Percentiles rank a stretch among this genome's conserved stretches.
phyloP scores from a whole-genome alignment of 2,329 filamentous ascomycete species.

The Aspergillus brunneoviolaceus region DNA sequence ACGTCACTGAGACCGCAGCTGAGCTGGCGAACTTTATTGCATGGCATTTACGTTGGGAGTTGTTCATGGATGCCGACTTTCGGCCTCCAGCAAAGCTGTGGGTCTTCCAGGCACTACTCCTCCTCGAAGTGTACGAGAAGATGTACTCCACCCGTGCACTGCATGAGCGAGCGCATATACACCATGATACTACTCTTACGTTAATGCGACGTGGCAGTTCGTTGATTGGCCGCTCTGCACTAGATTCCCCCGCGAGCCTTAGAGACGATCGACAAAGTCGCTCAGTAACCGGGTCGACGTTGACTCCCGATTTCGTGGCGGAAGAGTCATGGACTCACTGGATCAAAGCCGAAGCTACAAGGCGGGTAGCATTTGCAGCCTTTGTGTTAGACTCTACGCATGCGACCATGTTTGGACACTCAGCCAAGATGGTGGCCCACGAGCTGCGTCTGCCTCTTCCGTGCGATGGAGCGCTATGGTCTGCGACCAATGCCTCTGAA shows the following conservation, averaged over 20 bases:
- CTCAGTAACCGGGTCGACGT: conserved; percentile 37
- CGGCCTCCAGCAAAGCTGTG: conserved; percentile 90
- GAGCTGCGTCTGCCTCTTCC: conserved; percentile 89
- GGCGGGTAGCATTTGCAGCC: conserved; percentile 85
- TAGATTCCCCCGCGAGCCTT: conserved; percentile 78
- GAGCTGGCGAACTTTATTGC: conserved; percentile 86
- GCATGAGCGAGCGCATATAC: conserved; percentile 93
- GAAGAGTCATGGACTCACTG: conserved; percentile 96
- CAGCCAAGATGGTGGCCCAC: conserved; percentile 93
- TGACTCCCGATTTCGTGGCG: conserved; percentile 62
- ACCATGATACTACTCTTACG: conserved; percentile 92
- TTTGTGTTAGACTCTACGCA: conserved; percentile 96
- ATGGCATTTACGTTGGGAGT: conserved; percentile 92
- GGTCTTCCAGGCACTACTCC: conserved; percentile 87
- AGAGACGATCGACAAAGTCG: conserved; percentile 58
- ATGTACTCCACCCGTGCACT: conserved; percentile 91
- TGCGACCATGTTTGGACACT: conserved; percentile 96
- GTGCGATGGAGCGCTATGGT: conserved; percentile 91
- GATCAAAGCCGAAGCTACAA: conserved; percentile 90
- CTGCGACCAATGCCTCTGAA: conserved; percentile 81
- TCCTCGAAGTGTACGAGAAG: conserved; percentile 94
- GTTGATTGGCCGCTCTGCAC: conserved; percentile 77
- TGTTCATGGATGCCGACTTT: conserved; percentile 89
- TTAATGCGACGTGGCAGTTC: conserved; percentile 93
- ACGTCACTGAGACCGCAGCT: conserved; percentile 72